phyloP scores from a whole-genome alignment of 495 filamentous ascomycete genomes.

The Tuber microsphaerosporum region DNA sequence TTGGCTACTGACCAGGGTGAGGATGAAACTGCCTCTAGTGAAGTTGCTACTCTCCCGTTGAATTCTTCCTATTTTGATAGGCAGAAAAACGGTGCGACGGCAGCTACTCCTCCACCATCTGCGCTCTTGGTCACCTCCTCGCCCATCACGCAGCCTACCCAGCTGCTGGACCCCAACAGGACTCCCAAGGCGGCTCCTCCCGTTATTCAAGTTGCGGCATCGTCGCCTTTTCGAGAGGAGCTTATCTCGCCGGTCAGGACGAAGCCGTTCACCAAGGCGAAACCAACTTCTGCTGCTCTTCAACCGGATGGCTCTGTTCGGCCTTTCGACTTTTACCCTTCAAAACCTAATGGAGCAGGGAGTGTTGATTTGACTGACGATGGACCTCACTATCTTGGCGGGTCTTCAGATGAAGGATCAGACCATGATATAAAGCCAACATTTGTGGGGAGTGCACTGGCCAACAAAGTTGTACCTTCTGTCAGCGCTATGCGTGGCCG shows the following conservation, averaged over 20 bases:
- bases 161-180: constrained; percentile 46
- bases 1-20: constrained; percentile 50
- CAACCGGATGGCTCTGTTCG: constrained; percentile 32
- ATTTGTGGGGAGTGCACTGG: constrained; percentile 24
- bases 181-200: constrained; percentile 45
- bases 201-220: constrained; percentile 72
- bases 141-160: constrained; percentile 62
- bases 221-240: constrained; percentile 58
- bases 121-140: constrained; percentile 34
- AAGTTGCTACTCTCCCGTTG: constrained; percentile 56
- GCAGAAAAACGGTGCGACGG: constrained; percentile 12
- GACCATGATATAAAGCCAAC: constrained; percentile 59
- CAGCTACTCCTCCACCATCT: constrained; percentile 13
- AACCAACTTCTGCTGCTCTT: constrained; percentile 11
- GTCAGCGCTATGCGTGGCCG: constrained; percentile 34
- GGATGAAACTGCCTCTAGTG: constrained; percentile 53
- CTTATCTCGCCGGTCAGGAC: constrained; percentile 18
- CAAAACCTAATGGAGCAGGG: constrained; percentile 17
- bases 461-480: constrained; percentile 26
- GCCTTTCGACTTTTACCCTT: constrained; percentile 41
- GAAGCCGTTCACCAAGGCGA: background rate
- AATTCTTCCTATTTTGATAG: constrained; percentile 28
- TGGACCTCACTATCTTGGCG: constrained; percentile 52
- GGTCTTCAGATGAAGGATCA: constrained; percentile 53
- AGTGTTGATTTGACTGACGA: constrained; percentile 45